Base-by-base conservation (phyloP, 2,329 filamentous ascomycete genomes). In the Pseudocercospora fuligena region DNA sequence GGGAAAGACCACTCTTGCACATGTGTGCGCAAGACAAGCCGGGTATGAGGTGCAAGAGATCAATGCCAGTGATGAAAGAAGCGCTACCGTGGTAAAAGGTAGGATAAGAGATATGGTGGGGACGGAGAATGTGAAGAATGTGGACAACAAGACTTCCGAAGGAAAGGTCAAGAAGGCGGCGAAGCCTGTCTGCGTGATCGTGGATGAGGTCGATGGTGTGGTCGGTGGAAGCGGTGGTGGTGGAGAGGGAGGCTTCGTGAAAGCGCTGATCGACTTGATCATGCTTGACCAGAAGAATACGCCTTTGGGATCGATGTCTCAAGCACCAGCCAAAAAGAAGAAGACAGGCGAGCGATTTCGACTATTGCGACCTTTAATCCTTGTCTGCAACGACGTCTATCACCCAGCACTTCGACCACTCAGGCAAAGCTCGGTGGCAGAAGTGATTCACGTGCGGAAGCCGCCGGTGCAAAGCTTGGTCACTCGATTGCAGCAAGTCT, bases 321-420 rank as follows among this genome's bases (percentile, higher is more conserved):
- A 81, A 67, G 72, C 75, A 16, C 73, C 76, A 1, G 66, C 70
- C 21, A 74, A 70, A 33, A 92, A 89, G 79, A 58, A 92, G 46
- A 58, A 87, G 78, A 94, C 93, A 77, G 90, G 90, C 0, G 94
- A 98, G 74, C 90, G 90, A 66, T 99, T 99, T 76, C 88, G 91
- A 49, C 86, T 97, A 68, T 87, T 97, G 80, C 87, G 95, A 54
- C 95, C 95, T 0, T 83, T 99, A 31, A 93, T 99, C 60, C 84
- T 99, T 57, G 95, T 99, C 73, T 99, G 95, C 82, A 99, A 99
- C 74, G 96, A 99, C 78, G 89, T 98, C 0, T 99, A 99, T 75
- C 93, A 97, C 72, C 90, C 94, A 3, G 92, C 94, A 21, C 85
- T 99, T 47, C 88, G 93, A 29, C 93, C 92, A 0, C 83, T 99